Conservation (phyloP, 1,284 basidiomycete species). For the Amylostereum areolatum region DNA sequence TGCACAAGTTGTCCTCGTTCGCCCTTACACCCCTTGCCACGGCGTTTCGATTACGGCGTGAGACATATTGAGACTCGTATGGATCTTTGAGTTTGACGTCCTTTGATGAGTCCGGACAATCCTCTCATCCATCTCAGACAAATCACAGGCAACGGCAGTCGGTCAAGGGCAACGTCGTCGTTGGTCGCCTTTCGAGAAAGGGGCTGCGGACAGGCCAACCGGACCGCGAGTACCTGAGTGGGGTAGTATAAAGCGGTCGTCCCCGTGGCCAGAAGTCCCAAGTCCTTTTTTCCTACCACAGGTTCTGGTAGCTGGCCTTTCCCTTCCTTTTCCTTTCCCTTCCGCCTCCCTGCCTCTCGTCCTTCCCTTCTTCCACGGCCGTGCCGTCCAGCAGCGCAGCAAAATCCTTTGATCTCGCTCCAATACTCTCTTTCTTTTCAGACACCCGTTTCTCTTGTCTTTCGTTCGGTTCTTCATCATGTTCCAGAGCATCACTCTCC, state of each 20-base stretch:
- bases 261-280: background rate
- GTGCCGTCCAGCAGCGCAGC: background rate
- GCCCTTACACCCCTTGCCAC: too few relatives aligned
- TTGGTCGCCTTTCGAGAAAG: too few relatives aligned
- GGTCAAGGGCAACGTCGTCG: too few relatives aligned
- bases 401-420: background rate
- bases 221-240: too few relatives aligned
- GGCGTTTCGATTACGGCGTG: too few relatives aligned
- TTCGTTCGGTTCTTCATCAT: conserved; percentile 1
- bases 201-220: too few relatives aligned
- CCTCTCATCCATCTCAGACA: too few relatives aligned
- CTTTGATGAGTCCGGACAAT: too few relatives aligned
- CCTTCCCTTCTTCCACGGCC: background rate
- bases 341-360: background rate
- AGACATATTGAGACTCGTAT: too few relatives aligned
- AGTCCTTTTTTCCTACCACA: background rate
- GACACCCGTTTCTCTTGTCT: background rate
- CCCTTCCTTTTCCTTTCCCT: background rate
- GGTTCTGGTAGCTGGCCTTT: conserved; percentile 5
- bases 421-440: background rate
- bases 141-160: too few relatives aligned
- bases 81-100: too few relatives aligned
- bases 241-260: background rate
- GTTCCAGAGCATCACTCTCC: conserved; percentile 1
- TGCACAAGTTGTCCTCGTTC: too few relatives aligned